These are phyloP conservation scores for Coemansia erecta DNA, from an alignment of 192 early-diverging fungal species.

Conservation along the genomic window DNA sequence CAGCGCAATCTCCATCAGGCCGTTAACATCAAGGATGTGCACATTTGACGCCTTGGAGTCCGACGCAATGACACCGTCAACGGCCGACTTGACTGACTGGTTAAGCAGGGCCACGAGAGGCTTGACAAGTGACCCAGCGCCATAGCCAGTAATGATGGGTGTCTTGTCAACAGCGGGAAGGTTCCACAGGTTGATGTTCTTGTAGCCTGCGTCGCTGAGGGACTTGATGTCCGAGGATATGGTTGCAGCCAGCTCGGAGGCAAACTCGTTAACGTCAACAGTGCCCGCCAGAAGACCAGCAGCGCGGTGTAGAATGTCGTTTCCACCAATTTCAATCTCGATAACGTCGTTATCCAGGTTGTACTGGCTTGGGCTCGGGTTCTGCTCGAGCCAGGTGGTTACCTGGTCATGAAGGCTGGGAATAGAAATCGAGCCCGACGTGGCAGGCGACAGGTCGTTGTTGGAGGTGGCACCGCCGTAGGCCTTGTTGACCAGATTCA, in stretches of 20 bases:
- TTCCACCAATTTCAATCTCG: conserved; percentile 15
- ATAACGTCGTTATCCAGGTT: conserved; percentile 25
- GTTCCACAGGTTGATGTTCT: conserved; percentile 47
- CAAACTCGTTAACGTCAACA: conserved; percentile 20
- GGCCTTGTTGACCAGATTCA: conserved; percentile 33
- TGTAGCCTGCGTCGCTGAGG: conserved; percentile 37
- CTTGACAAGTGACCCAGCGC: conserved; percentile 10
- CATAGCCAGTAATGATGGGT: conserved; percentile 13
- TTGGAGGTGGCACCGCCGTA: conserved; percentile 46
- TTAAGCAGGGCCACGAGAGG: conserved; percentile 27
- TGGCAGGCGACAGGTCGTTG: conserved; percentile 41
- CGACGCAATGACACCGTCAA: conserved; percentile 1
- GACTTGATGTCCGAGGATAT: conserved; percentile 29
- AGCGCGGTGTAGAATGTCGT: conserved; percentile 32
- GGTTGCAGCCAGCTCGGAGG: conserved; percentile 12
- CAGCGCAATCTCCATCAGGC: conserved; percentile 23
- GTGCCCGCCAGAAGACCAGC: conserved; percentile 15
- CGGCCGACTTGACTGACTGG: conserved; percentile 13
- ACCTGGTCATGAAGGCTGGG: conserved; percentile 52
- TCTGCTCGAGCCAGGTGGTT: conserved; percentile 12
- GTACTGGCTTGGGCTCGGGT: conserved; percentile 29
- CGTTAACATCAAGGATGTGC: conserved; percentile 28
- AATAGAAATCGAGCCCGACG: conserved; percentile 18
- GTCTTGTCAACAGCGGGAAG: conserved; percentile 34
- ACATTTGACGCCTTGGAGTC: conserved; percentile 13